A percentile compares a stretch with the other conserved stretches of the same genome.
Conservation (phyloP, 306 rosid genomes). For the Sphenostylis stenocarpa region DNA sequence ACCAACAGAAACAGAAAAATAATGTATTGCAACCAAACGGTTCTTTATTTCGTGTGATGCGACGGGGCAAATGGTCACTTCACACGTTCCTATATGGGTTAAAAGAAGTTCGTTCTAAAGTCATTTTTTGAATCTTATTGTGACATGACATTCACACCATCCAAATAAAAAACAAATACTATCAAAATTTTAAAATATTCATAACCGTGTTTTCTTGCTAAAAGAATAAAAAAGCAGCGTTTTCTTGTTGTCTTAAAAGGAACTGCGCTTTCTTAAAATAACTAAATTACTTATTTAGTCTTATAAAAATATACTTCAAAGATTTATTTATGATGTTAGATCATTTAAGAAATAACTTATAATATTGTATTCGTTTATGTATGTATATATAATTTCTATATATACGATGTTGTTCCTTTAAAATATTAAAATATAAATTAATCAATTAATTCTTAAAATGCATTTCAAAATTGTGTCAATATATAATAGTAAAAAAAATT, state of each 20-base stretch:
- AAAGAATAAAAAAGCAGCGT: not conserved
- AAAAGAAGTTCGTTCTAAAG: slow-evolving; percentile 14
- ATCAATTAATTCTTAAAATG: no score
- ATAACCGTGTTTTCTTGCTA: not conserved
- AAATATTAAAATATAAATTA: no score
- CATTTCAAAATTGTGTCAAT: no score
- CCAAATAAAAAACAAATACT: not conserved
- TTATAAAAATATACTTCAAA: no score
- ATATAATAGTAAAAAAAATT: no score
- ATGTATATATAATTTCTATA: no score
- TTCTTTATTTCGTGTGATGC: slow-evolving; percentile 7
- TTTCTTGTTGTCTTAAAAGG: not conserved
- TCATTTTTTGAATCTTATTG: slow-evolving; percentile 2
- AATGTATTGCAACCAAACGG: slow-evolving; percentile 40
- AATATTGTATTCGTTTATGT: no score
- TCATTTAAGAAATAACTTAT: no score
- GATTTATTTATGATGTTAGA: no score
- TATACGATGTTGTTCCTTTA: no score
- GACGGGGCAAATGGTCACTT: slow-evolving; percentile 26
- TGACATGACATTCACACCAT: slow-evolving; percentile 14
- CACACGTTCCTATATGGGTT: not conserved
- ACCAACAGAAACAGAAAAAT: slow-evolving; percentile 8
- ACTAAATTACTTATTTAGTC: not conserved
- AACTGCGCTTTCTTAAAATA: not conserved
- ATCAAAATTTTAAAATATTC: not conserved